Base-by-base conservation (phyloP, 352 stramenopile genomes). In the Blastocystis sp. region DNA sequence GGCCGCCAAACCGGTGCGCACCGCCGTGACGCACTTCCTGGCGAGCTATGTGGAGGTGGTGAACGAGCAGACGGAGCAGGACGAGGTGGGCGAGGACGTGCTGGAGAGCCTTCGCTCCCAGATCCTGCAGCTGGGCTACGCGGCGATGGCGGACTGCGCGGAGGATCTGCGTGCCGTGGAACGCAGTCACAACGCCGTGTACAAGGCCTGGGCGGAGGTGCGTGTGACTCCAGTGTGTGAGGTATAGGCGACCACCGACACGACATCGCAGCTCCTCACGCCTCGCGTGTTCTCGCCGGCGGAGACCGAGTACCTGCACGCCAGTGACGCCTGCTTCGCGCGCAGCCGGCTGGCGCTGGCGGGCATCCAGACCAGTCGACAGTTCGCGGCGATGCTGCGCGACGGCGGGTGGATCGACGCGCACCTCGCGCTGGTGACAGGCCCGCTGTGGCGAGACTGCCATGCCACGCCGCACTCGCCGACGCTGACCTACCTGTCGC, bases 41-140 rank as follows among this genome's bases (percentile, higher is more conserved):
- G 74, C 57, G 21, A 68, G 24, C n/a, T 84, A 84, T 54, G 40
- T 84, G 19, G 74, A 66, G 38, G 42, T 68, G 52, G 40, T 84
- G 4, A 84, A 84, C 61, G 74, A 84, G 17, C 34, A 2, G 40
- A 11, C 28, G 10, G 74, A 84, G 34, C 6, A 14, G 2, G 68
- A 54, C 54, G 52, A 84, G 34, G n/a, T 19, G 24, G 21, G 10
- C 2, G 74, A 84, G 1, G 57, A 70, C 3, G 17, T 63, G 0
- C 9, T 68, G 60, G 28, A 63, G 17, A 81, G 71, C 38, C 34
- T 81, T 1, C 71, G 61, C 40, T 24, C 7, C 38, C 74, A 84
- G 24, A 14, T 84, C 1, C 2, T 69, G 1, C 74, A 84, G 38
- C 28, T 84, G 1, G 74, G 74, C 9, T 68, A 48, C 45, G 17